Evolutionary conservation across 371 early-diverging fungal genomes (phyloP).

Genomic region (Mucor plumbeus): DNA sequence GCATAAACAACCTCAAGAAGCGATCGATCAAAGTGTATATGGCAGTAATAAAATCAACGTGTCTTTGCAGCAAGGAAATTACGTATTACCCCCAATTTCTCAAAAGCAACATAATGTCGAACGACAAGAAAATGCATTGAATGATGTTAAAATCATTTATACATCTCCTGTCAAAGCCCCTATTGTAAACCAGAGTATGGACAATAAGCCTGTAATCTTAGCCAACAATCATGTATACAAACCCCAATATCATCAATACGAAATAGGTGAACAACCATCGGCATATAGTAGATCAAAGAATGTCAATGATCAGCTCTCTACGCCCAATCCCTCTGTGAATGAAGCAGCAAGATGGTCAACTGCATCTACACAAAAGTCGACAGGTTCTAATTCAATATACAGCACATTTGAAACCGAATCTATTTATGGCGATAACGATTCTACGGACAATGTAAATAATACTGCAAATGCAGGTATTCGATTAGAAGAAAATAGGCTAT

Average conservation of each 20-base stretch:
- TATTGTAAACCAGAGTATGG: neutral
- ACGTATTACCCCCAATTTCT: neutral
- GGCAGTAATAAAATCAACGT: neutral
- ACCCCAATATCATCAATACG: constrained; percentile 7
- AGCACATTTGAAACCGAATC: constrained; percentile 38
- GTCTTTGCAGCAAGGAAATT: neutral
- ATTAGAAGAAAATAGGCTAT: neutral
- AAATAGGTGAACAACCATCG: constrained; percentile 8
- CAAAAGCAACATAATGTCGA: neutral
- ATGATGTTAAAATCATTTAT: neutral
- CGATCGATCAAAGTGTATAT: too few relatives aligned
- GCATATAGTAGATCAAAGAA: neutral
- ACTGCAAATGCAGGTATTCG: neutral
- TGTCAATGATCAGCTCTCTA: neutral
- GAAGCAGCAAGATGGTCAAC: constrained; percentile 32
- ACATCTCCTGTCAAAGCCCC: neutral
- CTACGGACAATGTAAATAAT: neutral
- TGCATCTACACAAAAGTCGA: constrained; percentile 41
- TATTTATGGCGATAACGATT: constrained; percentile 4
- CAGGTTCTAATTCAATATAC: constrained; percentile 45
- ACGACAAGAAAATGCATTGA: neutral
- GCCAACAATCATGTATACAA: constrained; percentile 7
- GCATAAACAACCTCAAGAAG: neutral
- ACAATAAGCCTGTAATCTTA: neutral
- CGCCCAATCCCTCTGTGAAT: neutral